Percentiles rank a stretch among this genome's conserved stretches.
These are phyloP conservation scores for Alternaria angustiovoidea DNA, from an alignment of 2,329 filamentous ascomycete species.

Conservation along the genomic window DNA sequence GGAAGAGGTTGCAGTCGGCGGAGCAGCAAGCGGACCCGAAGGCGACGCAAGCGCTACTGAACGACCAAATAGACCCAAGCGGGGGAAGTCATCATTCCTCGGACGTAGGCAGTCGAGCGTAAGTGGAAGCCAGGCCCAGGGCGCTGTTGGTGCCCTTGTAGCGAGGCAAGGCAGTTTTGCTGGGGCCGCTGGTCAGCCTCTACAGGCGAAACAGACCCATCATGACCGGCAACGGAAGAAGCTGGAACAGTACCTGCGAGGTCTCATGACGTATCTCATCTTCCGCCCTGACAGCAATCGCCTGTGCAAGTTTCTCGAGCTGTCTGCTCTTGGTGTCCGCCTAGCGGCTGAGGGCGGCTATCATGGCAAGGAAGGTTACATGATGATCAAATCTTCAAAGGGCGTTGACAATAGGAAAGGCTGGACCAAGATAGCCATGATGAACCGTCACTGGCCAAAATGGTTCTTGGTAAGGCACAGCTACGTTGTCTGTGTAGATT, in stretches of 20 bases:
- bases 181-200: slow-evolving; percentile 45
- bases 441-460: slow-evolving; percentile 85
- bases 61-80: slow-evolving; percentile 61
- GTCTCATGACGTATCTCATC: slow-evolving; percentile 96
- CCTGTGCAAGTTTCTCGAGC: slow-evolving; percentile 92
- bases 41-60: slow-evolving; percentile 76
- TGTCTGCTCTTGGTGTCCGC: slow-evolving; percentile 92
- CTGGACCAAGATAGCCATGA: slow-evolving; percentile 78
- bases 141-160: slow-evolving; percentile 32
- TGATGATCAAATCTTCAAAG: slow-evolving; percentile 91
- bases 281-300: slow-evolving; percentile 96
- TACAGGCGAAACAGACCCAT: slow-evolving; percentile 65
- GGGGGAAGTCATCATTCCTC: slow-evolving; percentile 65
- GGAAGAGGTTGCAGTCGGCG: slow-evolving; percentile 61
- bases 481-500: slow-evolving; percentile 98
- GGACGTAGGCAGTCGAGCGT: slow-evolving; percentile 68
- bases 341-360: slow-evolving; percentile 95
- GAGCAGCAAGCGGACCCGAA: slow-evolving; percentile 64
- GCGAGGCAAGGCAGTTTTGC: slow-evolving; percentile 52
- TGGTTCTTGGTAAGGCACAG: slow-evolving; percentile 99
- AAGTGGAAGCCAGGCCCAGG: slow-evolving; percentile 38
- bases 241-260: slow-evolving; percentile 87
- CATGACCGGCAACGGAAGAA: slow-evolving; percentile 82
- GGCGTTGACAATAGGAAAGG: slow-evolving; percentile 86
- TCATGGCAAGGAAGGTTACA: slow-evolving; percentile 94